Conservation (phyloP, 257 asterid species). For the Gentiana straminea region DNA sequence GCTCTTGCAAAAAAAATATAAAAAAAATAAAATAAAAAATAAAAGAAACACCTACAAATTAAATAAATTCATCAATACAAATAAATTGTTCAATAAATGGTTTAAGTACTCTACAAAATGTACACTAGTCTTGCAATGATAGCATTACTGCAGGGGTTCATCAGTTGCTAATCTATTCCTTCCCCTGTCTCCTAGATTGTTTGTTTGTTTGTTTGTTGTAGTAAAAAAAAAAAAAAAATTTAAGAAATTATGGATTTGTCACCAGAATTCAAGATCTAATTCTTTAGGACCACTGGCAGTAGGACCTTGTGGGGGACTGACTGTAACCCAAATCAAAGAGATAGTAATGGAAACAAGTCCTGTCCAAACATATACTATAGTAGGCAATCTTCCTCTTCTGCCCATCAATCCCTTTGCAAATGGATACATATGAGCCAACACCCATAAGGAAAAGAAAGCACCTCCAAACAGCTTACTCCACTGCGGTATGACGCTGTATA, state of each 20-base stretch:
- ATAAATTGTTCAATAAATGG: not conserved
- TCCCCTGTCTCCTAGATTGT: too few species aligned
- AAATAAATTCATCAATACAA: too few species aligned
- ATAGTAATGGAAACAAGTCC: conserved; percentile 70
- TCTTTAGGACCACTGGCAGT: conserved; percentile 9
- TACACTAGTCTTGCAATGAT: not conserved
- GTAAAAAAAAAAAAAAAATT: too few species aligned
- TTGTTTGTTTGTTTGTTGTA: too few species aligned
- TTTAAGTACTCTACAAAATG: not conserved
- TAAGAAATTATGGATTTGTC: not conserved
- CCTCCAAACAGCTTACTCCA: conserved; percentile 93
- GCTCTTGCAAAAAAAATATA: not conserved
- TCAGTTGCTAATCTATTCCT: too few species aligned
- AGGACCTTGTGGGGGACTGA: conserved; percentile 37
- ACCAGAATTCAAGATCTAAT: conserved; percentile 11
- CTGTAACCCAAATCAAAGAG: conserved; percentile 64
- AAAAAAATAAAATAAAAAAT: too few species aligned
- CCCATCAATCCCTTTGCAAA: conserved; percentile 90
- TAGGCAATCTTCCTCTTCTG: conserved; percentile 71
- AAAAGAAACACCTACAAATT: too few species aligned
- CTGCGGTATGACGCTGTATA: conserved; percentile 74
- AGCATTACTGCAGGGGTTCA: too few species aligned
- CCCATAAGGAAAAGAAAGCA: conserved; percentile 87
- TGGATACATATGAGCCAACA: conserved; percentile 78
- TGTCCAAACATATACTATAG: conserved; percentile 81